Conservation (phyloP, 176 grass and related monocot genomes). For the Hordeum vulgare region MorexV3_pseudomolecules_assembly NC_058523.1:87912059-87912558, state of each 20-base stretch:
- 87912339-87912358: not conserved
- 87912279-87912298: not conserved
- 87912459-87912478: too few relatives aligned
- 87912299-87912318: not conserved
- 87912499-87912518: constrained; percentile 63
- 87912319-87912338: too few relatives aligned
- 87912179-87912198: constrained; percentile 58
- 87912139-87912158: constrained; percentile 94
- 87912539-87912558: constrained; percentile 62
- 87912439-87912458: too few relatives aligned
- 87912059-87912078: not conserved
- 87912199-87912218: not conserved
- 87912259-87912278: not conserved
- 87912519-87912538: constrained; percentile 81
- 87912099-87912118: not conserved
- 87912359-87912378: not conserved
- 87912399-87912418: not conserved
- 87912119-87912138: not conserved
- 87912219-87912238: not conserved
- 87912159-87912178: constrained; percentile 77
- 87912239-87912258: not conserved
- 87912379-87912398: constrained; percentile 15
- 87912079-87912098: not conserved
- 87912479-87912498: constrained; percentile 73
- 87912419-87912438: too few relatives aligned